Evolutionary conservation across 371 early-diverging fungal species (phyloP).

Genomic region (Circinella minor): DNA sequence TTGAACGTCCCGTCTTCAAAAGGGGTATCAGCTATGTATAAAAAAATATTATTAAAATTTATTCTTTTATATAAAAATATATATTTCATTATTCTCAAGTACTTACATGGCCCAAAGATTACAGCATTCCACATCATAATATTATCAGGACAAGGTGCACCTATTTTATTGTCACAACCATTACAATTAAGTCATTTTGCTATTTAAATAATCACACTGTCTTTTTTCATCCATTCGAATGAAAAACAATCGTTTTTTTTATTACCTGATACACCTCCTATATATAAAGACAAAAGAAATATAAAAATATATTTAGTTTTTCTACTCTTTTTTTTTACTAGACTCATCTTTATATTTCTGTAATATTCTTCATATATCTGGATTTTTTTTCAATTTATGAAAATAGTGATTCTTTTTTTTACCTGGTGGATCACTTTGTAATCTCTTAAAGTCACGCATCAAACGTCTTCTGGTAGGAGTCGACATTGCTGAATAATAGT

Average conservation of each 20-base stretch:
- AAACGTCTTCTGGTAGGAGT: slow-evolving; percentile 87
- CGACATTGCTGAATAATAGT: slow-evolving; percentile 63
- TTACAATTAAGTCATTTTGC: neutral
- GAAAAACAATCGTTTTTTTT: neutral
- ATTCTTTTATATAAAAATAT: too few species aligned
- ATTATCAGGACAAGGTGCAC: slow-evolving; percentile 95
- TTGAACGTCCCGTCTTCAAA: slow-evolving; percentile 99
- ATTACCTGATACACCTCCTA: slow-evolving; percentile 57
- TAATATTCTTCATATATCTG: too few species aligned
- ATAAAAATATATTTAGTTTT: neutral
- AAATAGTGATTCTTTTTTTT: slow-evolving; percentile 8
- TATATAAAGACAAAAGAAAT: neutral
- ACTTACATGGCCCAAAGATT: slow-evolving; percentile 94
- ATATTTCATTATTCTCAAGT: too few species aligned
- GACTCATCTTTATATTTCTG: too few species aligned
- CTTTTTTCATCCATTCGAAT: neutral
- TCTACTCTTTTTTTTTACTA: too few species aligned
- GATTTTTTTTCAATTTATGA: too few species aligned
- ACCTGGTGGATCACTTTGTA: slow-evolving; percentile 95
- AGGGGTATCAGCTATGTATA: slow-evolving; percentile 86
- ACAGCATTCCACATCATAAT: slow-evolving; percentile 98
- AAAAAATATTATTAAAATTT: neutral
- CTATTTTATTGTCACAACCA: slow-evolving; percentile 47
- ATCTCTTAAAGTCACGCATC: slow-evolving; percentile 96
- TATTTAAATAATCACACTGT: neutral